Percentiles rank a stretch among this genome's conserved stretches.
These are phyloP conservation scores for Lactarius indigo DNA, from an alignment of 768 basidiomycete species.

Conservation along the genomic window DNA sequence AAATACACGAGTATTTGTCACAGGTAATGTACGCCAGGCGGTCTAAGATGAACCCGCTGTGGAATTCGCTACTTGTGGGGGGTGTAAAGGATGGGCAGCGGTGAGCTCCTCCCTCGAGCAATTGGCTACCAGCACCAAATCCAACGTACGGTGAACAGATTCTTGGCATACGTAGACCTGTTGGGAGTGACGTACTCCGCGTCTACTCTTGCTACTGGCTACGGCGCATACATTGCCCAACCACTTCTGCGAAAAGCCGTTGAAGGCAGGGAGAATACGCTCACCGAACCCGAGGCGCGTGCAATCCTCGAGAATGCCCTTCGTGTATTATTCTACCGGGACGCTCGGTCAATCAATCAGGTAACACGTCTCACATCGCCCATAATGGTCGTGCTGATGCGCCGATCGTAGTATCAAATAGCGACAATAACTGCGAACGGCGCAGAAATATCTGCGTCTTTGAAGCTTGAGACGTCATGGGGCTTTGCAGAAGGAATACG, in stretches of 20 bases:
- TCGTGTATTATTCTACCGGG: conserved; percentile 93
- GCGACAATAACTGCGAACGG: conserved; percentile 81
- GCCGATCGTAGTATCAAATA: conserved; percentile 79
- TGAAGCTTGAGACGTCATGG: conserved; percentile 78
- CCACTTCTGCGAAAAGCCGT: conserved; percentile 89
- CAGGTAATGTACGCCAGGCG: conserved; percentile 89
- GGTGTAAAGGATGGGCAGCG: conserved; percentile 82
- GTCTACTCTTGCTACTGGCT: conserved; percentile 92
- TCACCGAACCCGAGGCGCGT: conserved; percentile 78
- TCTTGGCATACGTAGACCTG: conserved; percentile 91
- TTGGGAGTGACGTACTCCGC: conserved; percentile 95
- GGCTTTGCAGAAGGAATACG: conserved; percentile 88
- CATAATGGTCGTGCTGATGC: background rate
- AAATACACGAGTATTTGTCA: conserved; percentile 90
- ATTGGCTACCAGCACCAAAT: background rate
- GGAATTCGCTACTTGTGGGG: conserved; percentile 93
- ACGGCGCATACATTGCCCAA: conserved; percentile 89
- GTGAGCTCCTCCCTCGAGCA: conserved; percentile 40
- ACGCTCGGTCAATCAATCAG: conserved; percentile 94
- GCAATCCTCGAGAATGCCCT: conserved; percentile 81
- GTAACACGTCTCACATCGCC: conserved; percentile 39
- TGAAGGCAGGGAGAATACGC: conserved; percentile 68
- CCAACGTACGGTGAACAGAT: conserved; percentile 44
- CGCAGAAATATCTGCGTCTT: conserved; percentile 73
- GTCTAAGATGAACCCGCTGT: conserved; percentile 87